Conservation (phyloP, 2,329 filamentous ascomycete genomes). For the Aspergillus sp. region DNA sequence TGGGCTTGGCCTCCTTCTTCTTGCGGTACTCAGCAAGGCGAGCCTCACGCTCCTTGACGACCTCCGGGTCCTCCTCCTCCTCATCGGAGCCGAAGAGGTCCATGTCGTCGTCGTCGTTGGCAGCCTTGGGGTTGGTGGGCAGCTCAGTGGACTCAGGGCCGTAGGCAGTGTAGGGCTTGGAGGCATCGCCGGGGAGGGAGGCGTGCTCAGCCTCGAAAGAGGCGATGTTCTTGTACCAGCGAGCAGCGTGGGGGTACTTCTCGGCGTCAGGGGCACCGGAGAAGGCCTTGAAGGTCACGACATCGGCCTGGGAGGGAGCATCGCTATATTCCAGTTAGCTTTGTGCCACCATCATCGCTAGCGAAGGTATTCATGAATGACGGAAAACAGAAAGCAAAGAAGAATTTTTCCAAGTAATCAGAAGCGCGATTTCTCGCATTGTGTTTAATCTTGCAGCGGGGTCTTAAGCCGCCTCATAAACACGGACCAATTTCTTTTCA, state of each 20-base stretch:
- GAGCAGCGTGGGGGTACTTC: constrained; percentile 91
- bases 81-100: constrained; percentile 93
- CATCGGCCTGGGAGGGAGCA: constrained; percentile 88
- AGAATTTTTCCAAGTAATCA: constrained; percentile 52
- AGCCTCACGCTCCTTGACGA: constrained; percentile 79
- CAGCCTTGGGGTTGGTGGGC: constrained; percentile 81
- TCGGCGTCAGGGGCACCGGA: constrained; percentile 70
- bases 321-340: constrained; percentile 48
- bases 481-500: constrained; percentile 91
- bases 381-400: constrained; percentile 17
- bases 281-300: constrained; percentile 90
- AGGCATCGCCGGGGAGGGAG: constrained; percentile 84
- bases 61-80: constrained; percentile 91
- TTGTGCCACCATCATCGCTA: constrained; percentile 6
- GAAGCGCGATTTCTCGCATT: constrained; percentile 76
- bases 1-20: constrained; percentile 94
- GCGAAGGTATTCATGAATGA: constrained; percentile 19
- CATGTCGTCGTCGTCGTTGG: constrained; percentile 77
- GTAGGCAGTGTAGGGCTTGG: constrained; percentile 85
- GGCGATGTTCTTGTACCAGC: constrained; percentile 99
- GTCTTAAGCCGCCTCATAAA: constrained; percentile 95
- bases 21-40: constrained; percentile 89
- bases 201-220: constrained; percentile 91
- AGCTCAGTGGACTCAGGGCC: constrained; percentile 79
- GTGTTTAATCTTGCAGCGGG: constrained; percentile 75